Conservation (phyloP, 805 yeast genomes). For the Zygosaccharomyces kombuchaensis region DNA sequence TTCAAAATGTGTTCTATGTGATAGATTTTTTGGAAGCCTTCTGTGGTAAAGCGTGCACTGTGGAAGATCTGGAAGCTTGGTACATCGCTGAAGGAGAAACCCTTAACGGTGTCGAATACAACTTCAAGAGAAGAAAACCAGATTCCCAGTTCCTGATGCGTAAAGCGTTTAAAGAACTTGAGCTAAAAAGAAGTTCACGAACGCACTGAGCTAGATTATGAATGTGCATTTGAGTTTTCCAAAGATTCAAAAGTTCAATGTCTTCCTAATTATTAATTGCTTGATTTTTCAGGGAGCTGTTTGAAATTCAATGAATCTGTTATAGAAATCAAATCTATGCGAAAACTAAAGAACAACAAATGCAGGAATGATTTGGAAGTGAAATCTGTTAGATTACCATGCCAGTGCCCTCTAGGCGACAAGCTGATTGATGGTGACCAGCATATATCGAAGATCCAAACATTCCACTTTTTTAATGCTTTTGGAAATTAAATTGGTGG, state of each 20-base stretch:
- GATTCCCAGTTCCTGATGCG: slow-evolving; percentile 54
- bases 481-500: too few relatives aligned
- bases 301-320: slow-evolving; percentile 8
- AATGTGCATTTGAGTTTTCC: slow-evolving; percentile 56
- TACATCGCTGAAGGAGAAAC: slow-evolving; percentile 43
- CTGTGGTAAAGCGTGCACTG: slow-evolving; percentile 39
- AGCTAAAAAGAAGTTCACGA: slow-evolving; percentile 50
- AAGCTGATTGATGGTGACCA: too few relatives aligned
- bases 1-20: slow-evolving; percentile 18
- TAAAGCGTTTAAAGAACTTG: slow-evolving; percentile 36
- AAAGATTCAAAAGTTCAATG: slow-evolving; percentile 43
- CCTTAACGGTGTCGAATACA: slow-evolving; percentile 64
- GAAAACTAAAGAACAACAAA: too few relatives aligned
- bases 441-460: too few relatives aligned
- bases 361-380: too few relatives aligned
- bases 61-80: slow-evolving; percentile 61
- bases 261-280: slow-evolving; percentile 35
- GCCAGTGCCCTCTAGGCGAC: too few relatives aligned
- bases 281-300: slow-evolving; percentile 23
- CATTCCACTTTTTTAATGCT: too few relatives aligned
- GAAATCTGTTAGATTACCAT: too few relatives aligned
- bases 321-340: slow-evolving; percentile 18
- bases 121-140: slow-evolving; percentile 57
- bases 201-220: slow-evolving; percentile 62
- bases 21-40: slow-evolving; percentile 58